These are phyloP conservation scores for Stachybotrys chartarum DNA, from an alignment of 2,329 filamentous ascomycete species.

Conservation along the genomic window DNA sequence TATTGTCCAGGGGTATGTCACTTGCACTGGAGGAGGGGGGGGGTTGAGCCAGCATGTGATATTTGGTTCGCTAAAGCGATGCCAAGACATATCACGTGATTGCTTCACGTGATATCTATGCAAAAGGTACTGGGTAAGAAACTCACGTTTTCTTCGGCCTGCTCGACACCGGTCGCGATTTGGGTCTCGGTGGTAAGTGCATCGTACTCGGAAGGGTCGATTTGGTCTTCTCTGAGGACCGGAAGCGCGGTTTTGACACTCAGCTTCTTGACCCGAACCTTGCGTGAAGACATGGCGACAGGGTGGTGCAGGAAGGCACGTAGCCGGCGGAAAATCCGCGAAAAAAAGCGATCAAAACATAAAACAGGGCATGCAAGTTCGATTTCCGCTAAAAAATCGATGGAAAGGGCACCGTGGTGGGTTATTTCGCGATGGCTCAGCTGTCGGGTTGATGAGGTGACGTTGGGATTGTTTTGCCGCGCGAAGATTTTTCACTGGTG, in stretches of 20 bases:
- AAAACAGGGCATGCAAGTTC: constrained; percentile 49
- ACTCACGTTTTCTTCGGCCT: constrained; percentile 95
- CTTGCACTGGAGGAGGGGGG: not conserved
- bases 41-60: constrained; percentile 3
- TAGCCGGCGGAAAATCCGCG: constrained; percentile 49
- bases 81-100: constrained; percentile 34
- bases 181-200: constrained; percentile 72
- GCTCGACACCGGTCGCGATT: constrained; percentile 96
- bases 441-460: constrained; percentile 43
- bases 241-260: constrained; percentile 83
- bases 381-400: constrained; percentile 41
- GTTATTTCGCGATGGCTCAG: constrained; percentile 46
- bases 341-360: constrained; percentile 59
- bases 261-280: constrained; percentile 83
- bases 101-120: constrained; percentile 39
- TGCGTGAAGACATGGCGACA: constrained; percentile 55
- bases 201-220: constrained; percentile 82
- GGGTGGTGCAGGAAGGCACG: constrained; percentile 27
- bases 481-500: constrained; percentile 46
- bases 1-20: constrained; percentile 8
- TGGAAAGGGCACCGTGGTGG: constrained; percentile 43
- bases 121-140: constrained; percentile 17
- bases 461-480: constrained; percentile 49
- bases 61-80: constrained; percentile 6
- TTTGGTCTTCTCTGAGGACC: constrained; percentile 82